These are phyloP conservation scores for Syncephalastrum monosporum DNA, from an alignment of 371 early-diverging fungal species.

Conservation along the genomic window DNA sequence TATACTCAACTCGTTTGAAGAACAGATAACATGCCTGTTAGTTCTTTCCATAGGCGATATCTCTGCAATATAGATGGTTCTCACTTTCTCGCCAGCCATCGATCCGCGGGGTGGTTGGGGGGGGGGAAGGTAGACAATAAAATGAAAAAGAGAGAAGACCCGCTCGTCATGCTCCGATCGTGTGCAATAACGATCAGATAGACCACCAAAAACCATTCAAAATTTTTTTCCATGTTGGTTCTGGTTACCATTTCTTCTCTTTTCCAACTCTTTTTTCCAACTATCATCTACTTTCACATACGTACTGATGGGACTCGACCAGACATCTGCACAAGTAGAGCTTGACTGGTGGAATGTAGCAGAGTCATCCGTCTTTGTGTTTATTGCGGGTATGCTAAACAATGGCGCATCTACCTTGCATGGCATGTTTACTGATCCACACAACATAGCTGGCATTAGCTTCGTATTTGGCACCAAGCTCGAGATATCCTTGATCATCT, in stretches of 20 bases:
- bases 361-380: slow-evolving; percentile 34
- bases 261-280: slow-evolving; percentile 8
- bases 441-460: slow-evolving; percentile 29
- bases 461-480: slow-evolving; percentile 33
- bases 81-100: too few relatives aligned
- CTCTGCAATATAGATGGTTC: too few relatives aligned
- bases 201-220: neutral
- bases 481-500: slow-evolving; percentile 37
- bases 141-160: too few relatives aligned
- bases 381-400: slow-evolving; percentile 34
- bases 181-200: too few relatives aligned
- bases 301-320: slow-evolving; percentile 1
- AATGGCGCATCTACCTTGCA: too few relatives aligned
- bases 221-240: slow-evolving; percentile 10
- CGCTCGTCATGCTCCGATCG: too few relatives aligned
- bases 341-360: slow-evolving; percentile 42
- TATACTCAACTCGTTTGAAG: too few relatives aligned
- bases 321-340: slow-evolving; percentile 14
- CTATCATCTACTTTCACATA: neutral
- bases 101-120: too few relatives aligned
- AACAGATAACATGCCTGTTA: too few relatives aligned
- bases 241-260: slow-evolving; percentile 11
- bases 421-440: slow-evolving; percentile 1
- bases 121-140: too few relatives aligned
- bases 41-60: too few relatives aligned